Base-by-base conservation (phyloP, 495 filamentous ascomycete genomes). In the Penicillium fimorum region DNA sequence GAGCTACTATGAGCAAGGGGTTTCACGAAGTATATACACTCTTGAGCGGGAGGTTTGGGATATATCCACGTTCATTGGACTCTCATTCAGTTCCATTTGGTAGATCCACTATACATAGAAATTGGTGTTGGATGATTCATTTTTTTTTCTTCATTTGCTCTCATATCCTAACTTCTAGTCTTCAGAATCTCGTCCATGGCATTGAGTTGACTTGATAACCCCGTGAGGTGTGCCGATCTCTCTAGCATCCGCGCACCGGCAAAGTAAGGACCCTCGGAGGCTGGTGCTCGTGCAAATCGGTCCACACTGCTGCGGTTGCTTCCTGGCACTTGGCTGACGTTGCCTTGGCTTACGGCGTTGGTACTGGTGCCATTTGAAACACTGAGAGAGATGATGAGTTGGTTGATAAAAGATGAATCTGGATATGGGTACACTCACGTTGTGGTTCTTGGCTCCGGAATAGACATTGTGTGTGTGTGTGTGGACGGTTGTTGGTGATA, bases 211-310 rank as follows among this genome's bases (percentile, higher is more conserved):
- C 48, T 73, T 46, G 70, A 70, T 4, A 76, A 63, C 15, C 68
- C 60, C 18, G 41, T 63, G 32, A 69, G 47, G 33, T 76, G 74
- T 27, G 66, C 59, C 8, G 69, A 68, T 33, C 74, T 68, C 11
- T 73, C 71, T 38, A 44, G 56, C 55, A 73, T 70, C 22, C 68
- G 64, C 33, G 68, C 69, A 4, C 64, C 63, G 18, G 66, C 69
- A 60, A 70, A 76, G 62, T 76, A 76, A 17, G 74, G 72, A 10
- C 64, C 65, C 24, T 76, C 74, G 3, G 70, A 59, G n/a, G 71
- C 64, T 12, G 70, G 59, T 29, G 65, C 60, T 24, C 68, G 66
- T 22, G 64, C 60, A 47, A 70, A 74, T 30, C 70, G 66, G n/a
- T 73, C 68, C 3, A 72, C 65, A 8, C 52, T 61, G 50, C 47